Evolutionary conservation across 352 stramenopile genomes (phyloP), one percentile per base, ranked within the genome.

Genomic region (Pythium aristosporum): DNA sequence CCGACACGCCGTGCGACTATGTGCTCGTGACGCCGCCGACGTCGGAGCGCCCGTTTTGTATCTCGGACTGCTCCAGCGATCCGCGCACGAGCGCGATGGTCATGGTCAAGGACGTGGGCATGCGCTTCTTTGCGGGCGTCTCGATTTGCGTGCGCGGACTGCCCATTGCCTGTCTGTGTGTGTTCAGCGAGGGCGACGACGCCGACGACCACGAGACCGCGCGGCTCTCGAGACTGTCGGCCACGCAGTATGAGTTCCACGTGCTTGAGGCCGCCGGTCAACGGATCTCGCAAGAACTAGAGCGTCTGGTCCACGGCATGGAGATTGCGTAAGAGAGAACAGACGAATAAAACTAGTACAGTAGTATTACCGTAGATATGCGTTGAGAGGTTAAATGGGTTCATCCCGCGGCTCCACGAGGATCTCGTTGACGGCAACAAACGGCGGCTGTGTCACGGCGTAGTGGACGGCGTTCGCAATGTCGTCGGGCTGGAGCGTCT

Each of bases 361-460:
- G 25, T 30, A 30, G 25, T 30, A 30, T 30, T 30, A 30, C 25
- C 25, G 25, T 30, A 30, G 25, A 30, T 30, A 30, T 30, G 25
- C 25, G 25, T 5, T 30, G 25, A 57, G 36, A 18, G 16, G 39
- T 18, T 85, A 89, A 47, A 88, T 89, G 25, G 80, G 80, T 65
- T 96, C 88, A 71, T 97, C 90, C 42, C 89, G 82, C 36, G 89
- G 85, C 70, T 98, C 89, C 41, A 98, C 88, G 47, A 98, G 76
- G 49, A 98, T 79, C 63, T 94, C 88, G 69, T 97, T 98, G 53
- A 97, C 84, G 12, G 88, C 86, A 23, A 97, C 88, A 71, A 96
- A 90, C 21, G 76, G 54, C 21, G 91, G 90, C 51, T 94, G 87
- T 23, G 80, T 93, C 50, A 96, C 76, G 13, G 89, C 88, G 63